A percentile compares a stretch with the other conserved stretches of the same genome.
These are phyloP conservation scores for Mycena floridula DNA, from an alignment of 768 basidiomycete genomes.

Conservation along the genomic window DNA sequence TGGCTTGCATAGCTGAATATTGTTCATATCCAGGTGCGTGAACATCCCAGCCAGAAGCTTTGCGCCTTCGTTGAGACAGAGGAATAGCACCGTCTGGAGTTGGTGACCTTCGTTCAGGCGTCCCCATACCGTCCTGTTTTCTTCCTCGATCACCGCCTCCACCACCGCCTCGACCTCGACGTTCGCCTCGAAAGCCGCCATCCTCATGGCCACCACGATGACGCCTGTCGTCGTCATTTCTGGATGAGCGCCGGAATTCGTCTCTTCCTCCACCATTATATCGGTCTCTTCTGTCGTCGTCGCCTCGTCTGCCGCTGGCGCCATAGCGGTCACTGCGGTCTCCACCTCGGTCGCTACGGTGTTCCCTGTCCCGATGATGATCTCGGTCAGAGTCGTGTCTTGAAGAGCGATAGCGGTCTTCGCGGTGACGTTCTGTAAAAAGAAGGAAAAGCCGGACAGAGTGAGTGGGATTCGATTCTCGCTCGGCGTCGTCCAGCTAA, in stretches of 20 bases:
- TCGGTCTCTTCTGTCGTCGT: constrained; percentile 25
- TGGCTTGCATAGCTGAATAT: constrained; percentile 94
- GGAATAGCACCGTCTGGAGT: constrained; percentile 83
- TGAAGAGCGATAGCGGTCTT: constrained; percentile 32
- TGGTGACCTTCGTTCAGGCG: constrained; percentile 79
- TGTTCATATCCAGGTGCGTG: constrained; percentile 94
- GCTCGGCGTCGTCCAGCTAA: constrained; percentile 57
- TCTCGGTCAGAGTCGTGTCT: too few species aligned
- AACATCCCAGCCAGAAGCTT: constrained; percentile 94
- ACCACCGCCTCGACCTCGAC: constrained; percentile 12
- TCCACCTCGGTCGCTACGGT: constrained; percentile 44
- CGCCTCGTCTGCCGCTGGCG: constrained; percentile 43
- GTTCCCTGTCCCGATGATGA: too few species aligned
- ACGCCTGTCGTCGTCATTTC: constrained; percentile 40
- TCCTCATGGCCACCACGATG: constrained; percentile 27
- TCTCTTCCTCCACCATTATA: constrained; percentile 23
- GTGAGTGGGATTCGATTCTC: constrained; percentile 13
- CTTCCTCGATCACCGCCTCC: constrained; percentile 40
- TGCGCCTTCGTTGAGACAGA: constrained; percentile 80
- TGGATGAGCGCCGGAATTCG: constrained; percentile 11
- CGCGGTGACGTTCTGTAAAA: constrained; percentile 32
- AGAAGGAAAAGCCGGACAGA: constrained; percentile 29
- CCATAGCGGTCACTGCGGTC: constrained; percentile 67
- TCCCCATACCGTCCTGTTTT: constrained; percentile 51
- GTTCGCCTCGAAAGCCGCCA: constrained; percentile 25